Evolutionary conservation across 371 early-diverging fungal genomes (phyloP), one percentile per base, ranked within the genome.

Genomic region (Mortierella sp.): DNA sequence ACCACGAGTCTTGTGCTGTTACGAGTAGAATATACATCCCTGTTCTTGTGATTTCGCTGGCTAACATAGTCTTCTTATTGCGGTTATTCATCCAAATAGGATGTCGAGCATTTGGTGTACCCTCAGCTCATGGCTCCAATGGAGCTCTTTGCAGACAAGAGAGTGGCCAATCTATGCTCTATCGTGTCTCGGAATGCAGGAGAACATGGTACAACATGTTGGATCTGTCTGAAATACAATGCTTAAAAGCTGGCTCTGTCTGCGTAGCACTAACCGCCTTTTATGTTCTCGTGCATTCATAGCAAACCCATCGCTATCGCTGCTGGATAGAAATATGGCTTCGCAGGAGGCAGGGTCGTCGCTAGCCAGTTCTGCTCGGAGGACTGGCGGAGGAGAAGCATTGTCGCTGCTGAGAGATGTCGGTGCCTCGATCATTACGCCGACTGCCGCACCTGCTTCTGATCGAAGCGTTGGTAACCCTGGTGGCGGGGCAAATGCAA

Each of bases 91-190:
- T 64, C 16, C 24, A 21, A 8, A 37, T 72, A 81, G 78, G 74
- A 77, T 31, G 40, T 86, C 11, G 79, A 81, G 50, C 69, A 54
- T 16, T 50, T 59, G 9, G 16, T 51, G 11, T 16, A 69, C 40
- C 86, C 86, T 6, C 79, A 79, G 37, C 19, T 77, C 0, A 28
- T 55, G 11, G 80, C 72, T 5, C 82, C 82, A 67, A 73, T 26
- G 37, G 86, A 86, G 5, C 74, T 86, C 24, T 86, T 86, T 67
- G 55, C 82, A 2, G 86, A 82, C 2, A 77, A 74, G 31, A 71
- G 24, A 21, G 50, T 82, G 0, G 70, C 79, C 2, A 34, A 3
- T 11, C 50, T 86, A 16, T 86, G 79, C 31, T 54, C 79, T 3
- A 77, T 86, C n/a, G 73, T 82, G 5, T 72, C 86, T 46, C 77